Base-by-base conservation (phyloP, 2,329 filamentous ascomycete genomes). In the Herpotrichia juniperi region DNA sequence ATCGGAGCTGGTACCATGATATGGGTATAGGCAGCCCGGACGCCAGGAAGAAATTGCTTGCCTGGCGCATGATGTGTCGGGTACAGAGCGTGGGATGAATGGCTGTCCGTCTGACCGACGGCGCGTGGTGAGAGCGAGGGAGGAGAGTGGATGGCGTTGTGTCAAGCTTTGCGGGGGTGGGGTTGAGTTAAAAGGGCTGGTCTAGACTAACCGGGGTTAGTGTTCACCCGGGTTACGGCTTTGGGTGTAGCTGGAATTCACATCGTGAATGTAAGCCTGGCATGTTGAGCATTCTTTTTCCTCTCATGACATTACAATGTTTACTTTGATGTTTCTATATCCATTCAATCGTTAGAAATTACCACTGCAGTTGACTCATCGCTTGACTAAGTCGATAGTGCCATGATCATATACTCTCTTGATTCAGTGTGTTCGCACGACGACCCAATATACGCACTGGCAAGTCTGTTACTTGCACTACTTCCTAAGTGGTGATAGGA, bases 151-250 rank as follows among this genome's bases (percentile, higher is more conserved):
- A 46, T 46, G 31, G 46, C 25, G 25, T 43, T 12, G 24, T 26
- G 45, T 46, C 50, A 54, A 57, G 57, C 50, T 59, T 58, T 58
- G 58, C 53, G 59, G 59, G 57, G 59, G 86, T 34, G 80, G 83
- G 56, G 84, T 19, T 37, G 19, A 6, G 9, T 9, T 5, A 19
- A 8, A 17, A 25, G 19, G 19, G 21, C 10, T 40, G 37, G n/a
- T 40, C 16, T 16, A 12, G 37, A 21, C 37, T 11, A 40, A 40
- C 16, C 16, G n/a, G n/a, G 19, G 37, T 7, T 40, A n/a, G 37
- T 11, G 37, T 24, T 9, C 2, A 14, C 12, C 25, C 37, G 37
- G 37, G 37, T 10, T 40, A 40, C 37, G 22, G 21, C 7, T 40
- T 40, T 24, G 9, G 37, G 37, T 4, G 10, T 24, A 40, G 21